Evolutionary conservation across 768 basidiomycete genomes (phyloP).

Genomic region (Inosperma sp.): DNA sequence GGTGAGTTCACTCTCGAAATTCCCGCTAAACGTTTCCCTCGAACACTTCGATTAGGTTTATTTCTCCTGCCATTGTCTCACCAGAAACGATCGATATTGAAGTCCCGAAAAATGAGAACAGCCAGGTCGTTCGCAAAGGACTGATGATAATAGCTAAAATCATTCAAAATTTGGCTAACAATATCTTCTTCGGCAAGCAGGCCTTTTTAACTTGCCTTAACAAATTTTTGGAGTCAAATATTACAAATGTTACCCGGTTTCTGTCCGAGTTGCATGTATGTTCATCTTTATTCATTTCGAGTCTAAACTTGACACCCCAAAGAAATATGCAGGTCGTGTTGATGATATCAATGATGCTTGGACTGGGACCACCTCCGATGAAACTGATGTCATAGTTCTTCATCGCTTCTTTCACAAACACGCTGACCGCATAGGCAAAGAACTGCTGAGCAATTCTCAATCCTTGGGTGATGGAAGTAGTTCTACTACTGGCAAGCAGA

Average conservation of each 20-base stretch:
- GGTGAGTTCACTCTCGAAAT: conserved; percentile 36
- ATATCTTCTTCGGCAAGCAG: conserved; percentile 90
- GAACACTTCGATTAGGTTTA: conserved; percentile 54
- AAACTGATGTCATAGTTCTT: conserved; percentile 77
- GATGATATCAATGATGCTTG: conserved; percentile 69
- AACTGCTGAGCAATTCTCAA: conserved; percentile 68
- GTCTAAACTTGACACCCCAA: not conserved
- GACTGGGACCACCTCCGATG: conserved; percentile 73
- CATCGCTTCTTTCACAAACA: conserved; percentile 84
- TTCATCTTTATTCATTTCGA: conserved; percentile 4
- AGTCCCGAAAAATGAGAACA: conserved; percentile 56
- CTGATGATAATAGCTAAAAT: conserved; percentile 87
- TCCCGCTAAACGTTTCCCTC: not conserved
- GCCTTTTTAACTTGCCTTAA: conserved; percentile 80
- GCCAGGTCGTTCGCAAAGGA: conserved; percentile 59
- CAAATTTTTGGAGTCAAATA: conserved; percentile 65
- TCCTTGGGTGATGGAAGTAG: conserved; percentile 53
- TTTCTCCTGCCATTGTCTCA: conserved; percentile 84
- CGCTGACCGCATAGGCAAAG: conserved; percentile 84
- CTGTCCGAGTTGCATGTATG: conserved; percentile 70
- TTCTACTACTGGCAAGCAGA: conserved; percentile 65
- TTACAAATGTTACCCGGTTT: conserved; percentile 69
- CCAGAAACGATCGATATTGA: conserved; percentile 85
- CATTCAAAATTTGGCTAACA: conserved; percentile 91
- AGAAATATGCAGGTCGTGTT: conserved; percentile 35